Percentiles rank a stretch among this genome's conserved stretches.
Conservation (phyloP, 176 grass and related monocot genomes). For the Aegilops bicornis region DNA sequence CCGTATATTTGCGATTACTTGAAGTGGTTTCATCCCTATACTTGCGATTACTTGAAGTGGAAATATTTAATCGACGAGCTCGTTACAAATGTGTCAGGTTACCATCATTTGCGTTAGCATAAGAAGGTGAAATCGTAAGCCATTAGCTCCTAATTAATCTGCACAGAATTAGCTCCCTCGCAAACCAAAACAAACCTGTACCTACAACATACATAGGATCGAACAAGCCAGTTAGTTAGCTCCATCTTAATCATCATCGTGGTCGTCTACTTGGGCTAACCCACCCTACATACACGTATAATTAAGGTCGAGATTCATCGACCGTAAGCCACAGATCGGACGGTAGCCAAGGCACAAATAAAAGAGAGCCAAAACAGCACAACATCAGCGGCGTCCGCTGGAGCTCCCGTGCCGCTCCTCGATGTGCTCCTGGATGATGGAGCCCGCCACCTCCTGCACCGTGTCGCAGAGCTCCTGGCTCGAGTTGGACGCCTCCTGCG, state of each 20-base stretch:
- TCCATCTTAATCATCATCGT: background rate
- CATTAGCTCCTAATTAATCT: background rate
- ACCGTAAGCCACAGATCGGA: background rate
- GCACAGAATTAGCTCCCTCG: background rate
- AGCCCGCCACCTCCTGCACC: constrained; percentile 33
- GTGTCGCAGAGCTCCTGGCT: constrained; percentile 51
- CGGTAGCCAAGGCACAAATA: background rate
- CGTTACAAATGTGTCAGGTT: background rate
- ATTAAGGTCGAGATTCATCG: background rate
- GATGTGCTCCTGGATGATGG: constrained; percentile 32
- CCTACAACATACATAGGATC: background rate
- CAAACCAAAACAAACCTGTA: background rate
- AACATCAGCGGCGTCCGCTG: background rate
- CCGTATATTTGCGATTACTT: no score
- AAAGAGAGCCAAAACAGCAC: background rate
- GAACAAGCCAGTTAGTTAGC: background rate
- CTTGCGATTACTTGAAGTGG: no score
- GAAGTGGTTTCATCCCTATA: no score
- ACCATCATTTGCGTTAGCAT: background rate
- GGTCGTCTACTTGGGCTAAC: background rate
- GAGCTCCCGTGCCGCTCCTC: background rate
- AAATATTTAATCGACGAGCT: no score
- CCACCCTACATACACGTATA: constrained; percentile 3
- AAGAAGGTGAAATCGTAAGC: background rate
- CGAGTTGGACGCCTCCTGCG: constrained; percentile 37